phyloP scores from a whole-genome alignment of 148 eudicot species.

The Heliamphora exappendiculata region DNA sequence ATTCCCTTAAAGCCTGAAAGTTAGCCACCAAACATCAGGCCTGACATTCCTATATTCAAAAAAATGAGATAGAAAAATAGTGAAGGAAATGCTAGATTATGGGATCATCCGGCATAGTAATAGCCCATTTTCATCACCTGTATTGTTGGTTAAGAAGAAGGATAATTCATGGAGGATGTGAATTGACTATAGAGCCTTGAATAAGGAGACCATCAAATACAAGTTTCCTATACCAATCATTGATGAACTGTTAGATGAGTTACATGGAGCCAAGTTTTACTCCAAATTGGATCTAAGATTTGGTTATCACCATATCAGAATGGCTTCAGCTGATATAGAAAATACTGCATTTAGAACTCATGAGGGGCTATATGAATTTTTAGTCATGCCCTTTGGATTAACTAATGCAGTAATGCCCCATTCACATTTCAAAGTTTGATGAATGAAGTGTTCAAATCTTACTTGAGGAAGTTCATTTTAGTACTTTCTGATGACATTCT shows the following conservation, averaged over 20 bases:
- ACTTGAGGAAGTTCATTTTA: neutral
- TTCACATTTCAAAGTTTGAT: neutral
- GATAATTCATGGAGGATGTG: too few species aligned
- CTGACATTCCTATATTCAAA: too few species aligned
- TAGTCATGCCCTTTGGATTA: too few species aligned
- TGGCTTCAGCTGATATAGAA: too few species aligned
- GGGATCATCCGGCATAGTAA: neutral
- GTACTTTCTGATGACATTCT: too few species aligned
- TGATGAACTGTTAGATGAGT: neutral
- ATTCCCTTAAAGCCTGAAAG: too few species aligned
- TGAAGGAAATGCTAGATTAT: neutral
- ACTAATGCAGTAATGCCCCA: neutral
- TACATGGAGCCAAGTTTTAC: neutral
- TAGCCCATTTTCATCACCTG: too few species aligned
- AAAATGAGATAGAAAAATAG: neutral
- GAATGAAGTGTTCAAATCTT: neutral
- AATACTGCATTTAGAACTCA: neutral
- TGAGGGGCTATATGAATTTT: too few species aligned
- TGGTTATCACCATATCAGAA: neutral
- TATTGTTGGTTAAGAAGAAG: too few species aligned
- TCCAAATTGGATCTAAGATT: too few species aligned
- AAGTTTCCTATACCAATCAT: neutral
- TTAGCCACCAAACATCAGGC: neutral
- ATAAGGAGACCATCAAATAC: neutral
- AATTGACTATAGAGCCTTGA: too few species aligned